Evolutionary conservation across 805 yeast genomes (phyloP).

Genomic region (Ascoidea asiatica): DNA sequence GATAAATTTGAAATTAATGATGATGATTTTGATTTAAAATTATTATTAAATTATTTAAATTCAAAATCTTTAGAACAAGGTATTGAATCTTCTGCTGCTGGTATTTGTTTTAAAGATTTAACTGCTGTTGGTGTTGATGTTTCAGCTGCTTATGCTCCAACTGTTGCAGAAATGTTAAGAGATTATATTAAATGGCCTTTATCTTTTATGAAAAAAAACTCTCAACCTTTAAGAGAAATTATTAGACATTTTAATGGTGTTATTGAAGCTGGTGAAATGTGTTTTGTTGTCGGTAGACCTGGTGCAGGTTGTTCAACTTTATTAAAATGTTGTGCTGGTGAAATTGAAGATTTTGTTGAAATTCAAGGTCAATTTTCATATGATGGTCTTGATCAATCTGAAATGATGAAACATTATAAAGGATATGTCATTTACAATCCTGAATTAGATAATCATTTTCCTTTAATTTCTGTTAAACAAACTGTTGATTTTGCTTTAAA

Average conservation of each 20-base stretch:
- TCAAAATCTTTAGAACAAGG: slow-evolving; percentile 27
- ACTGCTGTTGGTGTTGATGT: slow-evolving; percentile 37
- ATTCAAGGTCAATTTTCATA: slow-evolving; percentile 28
- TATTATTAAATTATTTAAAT: slow-evolving; percentile 26
- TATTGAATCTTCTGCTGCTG: slow-evolving; percentile 34
- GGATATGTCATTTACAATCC: slow-evolving; percentile 39
- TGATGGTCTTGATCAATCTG: slow-evolving; percentile 34
- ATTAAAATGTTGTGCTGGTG: slow-evolving; percentile 31
- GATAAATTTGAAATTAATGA: slow-evolving; percentile 29
- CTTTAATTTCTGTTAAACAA: slow-evolving; percentile 35
- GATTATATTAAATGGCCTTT: slow-evolving; percentile 21
- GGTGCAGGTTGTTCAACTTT: slow-evolving; percentile 56
- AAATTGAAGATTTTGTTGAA: slow-evolving; percentile 23
- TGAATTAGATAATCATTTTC: slow-evolving; percentile 36
- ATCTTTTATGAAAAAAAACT: slow-evolving; percentile 19
- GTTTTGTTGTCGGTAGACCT: slow-evolving; percentile 41
- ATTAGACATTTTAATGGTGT: slow-evolving; percentile 29
- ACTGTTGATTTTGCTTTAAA: slow-evolving; percentile 35
- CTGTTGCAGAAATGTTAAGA: slow-evolving; percentile 28
- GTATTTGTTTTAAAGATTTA: slow-evolving; percentile 31
- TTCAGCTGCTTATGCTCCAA: slow-evolving; percentile 37
- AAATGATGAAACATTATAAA: slow-evolving; percentile 32
- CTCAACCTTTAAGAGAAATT: slow-evolving; percentile 21
- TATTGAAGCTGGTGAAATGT: slow-evolving; percentile 36
- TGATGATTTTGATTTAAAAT: slow-evolving; percentile 31